These are phyloP conservation scores for Letharia lupina DNA, from an alignment of 495 filamentous ascomycete genomes.

Conservation along the genomic window DNA sequence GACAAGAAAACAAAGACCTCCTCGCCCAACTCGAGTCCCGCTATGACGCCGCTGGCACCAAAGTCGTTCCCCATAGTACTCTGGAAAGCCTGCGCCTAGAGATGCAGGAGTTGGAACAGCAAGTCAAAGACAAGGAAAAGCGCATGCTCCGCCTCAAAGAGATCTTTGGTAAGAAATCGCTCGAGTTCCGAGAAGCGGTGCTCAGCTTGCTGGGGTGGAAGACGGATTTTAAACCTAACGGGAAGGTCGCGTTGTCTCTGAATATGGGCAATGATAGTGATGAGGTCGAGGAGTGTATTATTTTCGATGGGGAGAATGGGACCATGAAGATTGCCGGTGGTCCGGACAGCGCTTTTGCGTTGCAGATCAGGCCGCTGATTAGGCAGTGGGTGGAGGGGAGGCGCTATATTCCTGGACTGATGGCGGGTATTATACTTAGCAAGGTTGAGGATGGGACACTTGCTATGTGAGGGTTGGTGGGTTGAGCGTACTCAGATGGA, in stretches of 20 bases:
- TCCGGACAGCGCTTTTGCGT: conserved; percentile 74
- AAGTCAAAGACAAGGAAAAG: conserved; percentile 78
- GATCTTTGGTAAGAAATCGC: conserved; percentile 78
- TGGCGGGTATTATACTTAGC: conserved; percentile 21
- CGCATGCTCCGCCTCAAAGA: conserved; percentile 75
- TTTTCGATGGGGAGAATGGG: conserved; percentile 92
- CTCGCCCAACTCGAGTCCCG: conserved; percentile 59
- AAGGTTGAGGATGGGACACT: conserved; percentile 23
- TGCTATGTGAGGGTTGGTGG: conserved; percentile 7
- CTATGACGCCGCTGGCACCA: conserved; percentile 31
- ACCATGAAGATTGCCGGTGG: conserved; percentile 97
- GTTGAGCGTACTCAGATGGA: neutral
- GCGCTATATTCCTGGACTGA: conserved; percentile 71
- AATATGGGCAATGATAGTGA: conserved; percentile 52
- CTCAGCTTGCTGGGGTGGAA: conserved; percentile 84
- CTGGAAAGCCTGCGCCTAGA: conserved; percentile 66
- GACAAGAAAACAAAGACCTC: conserved; percentile 76
- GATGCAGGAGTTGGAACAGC: conserved; percentile 59
- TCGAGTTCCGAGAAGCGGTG: conserved; percentile 90
- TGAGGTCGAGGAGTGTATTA: conserved; percentile 68
- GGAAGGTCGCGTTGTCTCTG: conserved; percentile 70
- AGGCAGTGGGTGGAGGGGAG: conserved; percentile 90
- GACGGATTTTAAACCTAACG: conserved; percentile 85
- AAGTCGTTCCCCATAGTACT: conserved; percentile 62
- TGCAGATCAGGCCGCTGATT: conserved; percentile 71